phyloP scores from a whole-genome alignment of 129 eudicot species.

The Tanacetum coccineum region DNA sequence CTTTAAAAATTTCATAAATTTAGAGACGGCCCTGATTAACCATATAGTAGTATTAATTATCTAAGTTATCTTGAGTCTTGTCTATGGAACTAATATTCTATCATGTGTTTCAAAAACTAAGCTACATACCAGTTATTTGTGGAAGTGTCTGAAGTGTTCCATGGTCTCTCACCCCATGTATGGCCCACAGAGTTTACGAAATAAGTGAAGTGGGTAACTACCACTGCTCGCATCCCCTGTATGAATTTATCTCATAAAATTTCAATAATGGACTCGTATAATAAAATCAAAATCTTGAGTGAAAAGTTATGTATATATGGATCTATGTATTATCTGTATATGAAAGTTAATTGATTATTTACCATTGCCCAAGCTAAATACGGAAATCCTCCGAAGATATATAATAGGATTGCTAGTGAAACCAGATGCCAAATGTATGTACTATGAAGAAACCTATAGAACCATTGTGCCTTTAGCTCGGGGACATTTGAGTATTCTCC shows the following conservation, averaged over 20 bases:
- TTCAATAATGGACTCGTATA: too few relatives aligned
- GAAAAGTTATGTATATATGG: neutral
- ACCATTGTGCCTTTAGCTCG: conserved; percentile 26
- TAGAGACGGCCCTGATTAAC: too few relatives aligned
- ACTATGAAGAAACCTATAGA: conserved; percentile 24
- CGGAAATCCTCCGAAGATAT: conserved; percentile 24
- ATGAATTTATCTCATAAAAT: neutral
- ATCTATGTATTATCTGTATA: neutral
- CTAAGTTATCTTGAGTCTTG: too few relatives aligned
- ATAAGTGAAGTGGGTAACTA: neutral
- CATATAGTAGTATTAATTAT: neutral
- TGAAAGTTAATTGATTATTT: neutral
- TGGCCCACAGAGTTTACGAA: neutral
- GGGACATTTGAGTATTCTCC: conserved; percentile 19
- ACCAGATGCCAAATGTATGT: conserved; percentile 17
- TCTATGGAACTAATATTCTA: too few relatives aligned
- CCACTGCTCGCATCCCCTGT: conserved; percentile 8
- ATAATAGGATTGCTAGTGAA: conserved; percentile 10
- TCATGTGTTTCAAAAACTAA: neutral
- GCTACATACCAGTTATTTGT: conserved; percentile 17
- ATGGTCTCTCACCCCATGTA: conserved; percentile 20
- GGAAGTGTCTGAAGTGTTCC: conserved; percentile 18
- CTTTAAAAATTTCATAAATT: too few relatives aligned
- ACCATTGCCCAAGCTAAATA: conserved; percentile 31
- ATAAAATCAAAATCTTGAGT: neutral